Conservation (phyloP, 176 grass and related monocot genomes). For the Stipa capillata region DNA sequence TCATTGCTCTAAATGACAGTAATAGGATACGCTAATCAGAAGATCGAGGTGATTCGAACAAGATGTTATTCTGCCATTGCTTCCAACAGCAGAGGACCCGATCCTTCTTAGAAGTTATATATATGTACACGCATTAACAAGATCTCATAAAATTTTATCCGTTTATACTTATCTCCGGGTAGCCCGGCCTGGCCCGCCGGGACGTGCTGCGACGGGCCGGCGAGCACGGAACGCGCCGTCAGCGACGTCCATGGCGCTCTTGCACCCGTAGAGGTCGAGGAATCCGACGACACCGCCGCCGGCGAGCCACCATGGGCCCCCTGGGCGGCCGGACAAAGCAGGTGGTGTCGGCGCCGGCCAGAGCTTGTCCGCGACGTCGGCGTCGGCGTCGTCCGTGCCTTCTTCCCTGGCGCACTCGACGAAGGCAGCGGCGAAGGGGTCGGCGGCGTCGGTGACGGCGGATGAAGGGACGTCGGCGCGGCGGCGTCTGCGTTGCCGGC, state of each 20-base stretch:
- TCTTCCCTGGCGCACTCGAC: conserved; percentile 42
- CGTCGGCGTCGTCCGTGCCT: not conserved
- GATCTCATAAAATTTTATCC: not conserved
- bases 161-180: conserved; percentile 7
- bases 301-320: not conserved
- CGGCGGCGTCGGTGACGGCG: not conserved
- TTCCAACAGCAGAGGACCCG: not conserved
- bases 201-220: conserved; percentile 9
- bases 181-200: not conserved
- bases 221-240: conserved; percentile 32
- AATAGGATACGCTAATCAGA: not conserved
- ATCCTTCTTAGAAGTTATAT: not conserved
- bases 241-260: conserved; percentile 48
- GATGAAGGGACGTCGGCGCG: not conserved
- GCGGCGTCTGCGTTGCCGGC: not conserved
- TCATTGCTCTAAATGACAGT: not conserved
- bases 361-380: not conserved
- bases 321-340: not conserved
- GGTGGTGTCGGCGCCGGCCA: not conserved
- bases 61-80: not conserved
- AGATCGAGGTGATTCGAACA: not conserved
- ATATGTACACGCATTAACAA: not conserved
- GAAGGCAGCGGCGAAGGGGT: conserved; percentile 29
- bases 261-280: conserved; percentile 65
- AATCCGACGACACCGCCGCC: conserved; percentile 3